A percentile compares a stretch with the other conserved stretches of the same genome.
Conservation (phyloP, 768 basidiomycete genomes). For the Phlegmacium glaucopus region DNA sequence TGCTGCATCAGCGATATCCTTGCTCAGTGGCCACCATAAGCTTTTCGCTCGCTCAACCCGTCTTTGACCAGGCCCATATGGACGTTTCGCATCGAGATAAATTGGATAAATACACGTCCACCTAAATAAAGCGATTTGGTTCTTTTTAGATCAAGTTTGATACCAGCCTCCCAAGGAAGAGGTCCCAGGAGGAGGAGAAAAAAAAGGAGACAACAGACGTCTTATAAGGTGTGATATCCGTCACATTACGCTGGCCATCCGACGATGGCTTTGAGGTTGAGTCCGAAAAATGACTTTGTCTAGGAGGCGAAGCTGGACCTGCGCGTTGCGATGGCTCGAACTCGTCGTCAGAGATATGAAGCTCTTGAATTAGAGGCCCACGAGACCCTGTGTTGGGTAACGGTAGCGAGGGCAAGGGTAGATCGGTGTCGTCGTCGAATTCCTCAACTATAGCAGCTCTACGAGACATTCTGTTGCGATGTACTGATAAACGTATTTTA, state of each 20-base stretch:
- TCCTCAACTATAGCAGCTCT: constrained; percentile 68
- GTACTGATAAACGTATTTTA: neutral
- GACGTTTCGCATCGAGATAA: constrained; percentile 93
- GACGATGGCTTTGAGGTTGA: constrained; percentile 20
- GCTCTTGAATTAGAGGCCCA: constrained; percentile 80
- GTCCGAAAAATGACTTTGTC: constrained; percentile 19
- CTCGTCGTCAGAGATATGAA: constrained; percentile 53
- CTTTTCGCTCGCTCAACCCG: constrained; percentile 75
- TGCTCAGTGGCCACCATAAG: constrained; percentile 94
- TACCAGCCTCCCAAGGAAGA: too few relatives aligned
- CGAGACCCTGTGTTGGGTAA: constrained; percentile 63
- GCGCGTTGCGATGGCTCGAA: constrained; percentile 38
- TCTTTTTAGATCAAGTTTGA: constrained; percentile 11
- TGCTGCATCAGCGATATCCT: constrained; percentile 87
- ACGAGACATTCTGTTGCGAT: constrained; percentile 53
- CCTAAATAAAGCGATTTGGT: constrained; percentile 36
- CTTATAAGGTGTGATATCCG: constrained; percentile 83
- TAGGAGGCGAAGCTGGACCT: constrained; percentile 55
- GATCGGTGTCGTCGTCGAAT: constrained; percentile 94
- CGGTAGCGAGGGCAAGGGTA: constrained; percentile 68
- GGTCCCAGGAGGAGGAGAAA: neutral
- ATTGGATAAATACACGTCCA: constrained; percentile 98
- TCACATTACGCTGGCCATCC: constrained; percentile 39
- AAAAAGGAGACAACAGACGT: constrained; percentile 47
- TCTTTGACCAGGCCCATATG: constrained; percentile 80